Evolutionary conservation across 306 rosid genomes (phyloP), one percentile per base, ranked within the genome.

Genomic region (Alnus glutinosa): DNA sequence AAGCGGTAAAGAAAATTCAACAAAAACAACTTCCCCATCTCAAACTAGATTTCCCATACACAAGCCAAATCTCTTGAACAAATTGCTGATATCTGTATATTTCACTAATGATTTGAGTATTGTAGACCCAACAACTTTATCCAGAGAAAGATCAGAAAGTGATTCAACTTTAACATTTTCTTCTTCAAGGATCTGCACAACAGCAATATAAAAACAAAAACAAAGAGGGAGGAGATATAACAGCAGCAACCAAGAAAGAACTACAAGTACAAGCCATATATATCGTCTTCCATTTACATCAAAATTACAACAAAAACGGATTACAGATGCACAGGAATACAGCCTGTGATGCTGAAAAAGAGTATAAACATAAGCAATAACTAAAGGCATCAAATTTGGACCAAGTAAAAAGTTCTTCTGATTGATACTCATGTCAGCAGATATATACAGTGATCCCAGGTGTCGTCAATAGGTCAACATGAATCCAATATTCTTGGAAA

Each of bases 381-480:
- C 15, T 9, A 7, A 7, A 18, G 71, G 28, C 15, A 39, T 67
- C 14, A 15, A 57, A 28, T 12, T 23, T 49, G 11, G 59, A 46
- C 59, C 7, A 30, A 51, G 13, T 23, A 67, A 39, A 58, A 67
- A 64, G 4, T 1, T 64, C 23, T 64, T 1, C 47, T 64, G 64
- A 34, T 73, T 55, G 72, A 78, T 76, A 63, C 75, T 73, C 23
- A 23, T 48, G 63, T 74, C 73, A 78, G 48, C 67, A 47, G 58
- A 54, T 68, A 80, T 84, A 54, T 77, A 83, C 87, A 83, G 80
- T 32, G 68, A 84, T 69, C 64, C 87, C 55, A 80, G 78, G 73
- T 63, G 59, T 16, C 28, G 30, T 66, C 28, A 46, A 51, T 70
- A 70, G 79, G 76, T 54, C 49, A 70, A 46, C 36, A 74, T 58